Percentiles rank a stretch among this genome's conserved stretches.
phyloP scores from a whole-genome alignment of 768 basidiomycete genomes.

The Lactifluus pinguis region DNA sequence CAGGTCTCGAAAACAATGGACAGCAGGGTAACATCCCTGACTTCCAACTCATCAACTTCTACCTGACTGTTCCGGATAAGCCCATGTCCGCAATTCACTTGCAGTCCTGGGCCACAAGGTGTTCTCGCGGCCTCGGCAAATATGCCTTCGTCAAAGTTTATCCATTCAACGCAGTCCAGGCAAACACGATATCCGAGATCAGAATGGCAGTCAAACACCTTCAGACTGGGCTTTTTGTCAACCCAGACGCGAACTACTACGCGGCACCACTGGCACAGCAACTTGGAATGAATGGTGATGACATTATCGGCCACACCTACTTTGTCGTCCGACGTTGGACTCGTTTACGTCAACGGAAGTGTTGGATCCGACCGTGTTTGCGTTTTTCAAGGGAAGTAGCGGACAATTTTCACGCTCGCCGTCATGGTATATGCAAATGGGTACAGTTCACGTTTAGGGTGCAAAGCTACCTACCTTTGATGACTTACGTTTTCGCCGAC shows the following conservation, averaged over 20 bases:
- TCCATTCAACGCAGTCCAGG: constrained; percentile 29
- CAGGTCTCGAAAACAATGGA: constrained; percentile 42
- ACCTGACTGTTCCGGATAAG: constrained; percentile 25
- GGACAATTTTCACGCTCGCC: constrained; percentile 4
- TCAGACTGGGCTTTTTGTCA: constrained; percentile 41
- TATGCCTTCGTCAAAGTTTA: constrained; percentile 43
- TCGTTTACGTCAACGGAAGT: constrained; percentile 35
- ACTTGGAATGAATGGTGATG: constrained; percentile 27
- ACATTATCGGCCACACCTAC: constrained; percentile 48
- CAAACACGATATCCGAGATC: constrained; percentile 37
- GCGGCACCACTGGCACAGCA: constrained; percentile 37
- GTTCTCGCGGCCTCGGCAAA: constrained; percentile 34
- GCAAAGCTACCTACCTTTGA: too few relatives aligned
- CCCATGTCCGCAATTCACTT: constrained; percentile 35
- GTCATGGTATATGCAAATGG: too few relatives aligned
- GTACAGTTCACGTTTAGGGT: too few relatives aligned
- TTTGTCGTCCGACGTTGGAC: constrained; percentile 42
- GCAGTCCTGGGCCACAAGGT: constrained; percentile 32
- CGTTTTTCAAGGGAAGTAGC: constrained; percentile 55
- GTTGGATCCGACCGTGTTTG: constrained; percentile 43
- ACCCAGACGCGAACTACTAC: constrained; percentile 40
- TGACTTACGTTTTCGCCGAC: too few relatives aligned
- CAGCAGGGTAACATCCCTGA: constrained; percentile 37
- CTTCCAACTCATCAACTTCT: constrained; percentile 51
- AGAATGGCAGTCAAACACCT: constrained; percentile 31